These are phyloP conservation scores for Fraxinus ornus DNA, from an alignment of 305 asterid species.

Conservation along the genomic window DNA sequence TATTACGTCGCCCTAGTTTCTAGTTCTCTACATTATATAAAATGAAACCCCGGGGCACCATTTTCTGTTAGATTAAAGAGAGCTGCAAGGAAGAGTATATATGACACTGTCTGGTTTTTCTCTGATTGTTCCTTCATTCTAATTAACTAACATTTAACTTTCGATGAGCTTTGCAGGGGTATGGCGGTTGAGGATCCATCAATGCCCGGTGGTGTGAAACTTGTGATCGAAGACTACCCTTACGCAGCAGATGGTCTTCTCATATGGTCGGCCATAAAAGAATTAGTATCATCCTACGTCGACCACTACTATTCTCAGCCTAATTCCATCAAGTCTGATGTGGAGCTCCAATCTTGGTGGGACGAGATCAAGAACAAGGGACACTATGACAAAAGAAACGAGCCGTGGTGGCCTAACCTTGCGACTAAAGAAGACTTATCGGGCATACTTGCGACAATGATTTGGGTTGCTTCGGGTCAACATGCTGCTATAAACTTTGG, in stretches of 20 bases:
- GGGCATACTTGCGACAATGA: constrained; percentile 54
- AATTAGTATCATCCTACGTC: constrained; percentile 64
- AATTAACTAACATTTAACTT: neutral
- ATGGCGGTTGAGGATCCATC: constrained; percentile 82
- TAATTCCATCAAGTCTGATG: constrained; percentile 52
- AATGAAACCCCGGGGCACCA: neutral
- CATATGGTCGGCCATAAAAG: constrained; percentile 69
- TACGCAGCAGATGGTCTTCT: constrained; percentile 89
- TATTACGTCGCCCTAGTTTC: neutral
- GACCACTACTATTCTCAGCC: constrained; percentile 57
- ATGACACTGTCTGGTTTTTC: neutral
- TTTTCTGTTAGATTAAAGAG: neutral
- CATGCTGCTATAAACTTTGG: constrained; percentile 88
- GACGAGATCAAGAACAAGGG: constrained; percentile 70
- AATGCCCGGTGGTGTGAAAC: constrained; percentile 61
- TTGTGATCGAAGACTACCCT: constrained; percentile 80
- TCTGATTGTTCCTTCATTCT: neutral
- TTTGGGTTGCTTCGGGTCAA: constrained; percentile 82
- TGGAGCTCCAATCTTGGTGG: constrained; percentile 90
- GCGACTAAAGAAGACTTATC: constrained; percentile 59
- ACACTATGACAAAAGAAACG: constrained; percentile 57
- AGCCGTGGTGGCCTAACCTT: constrained; percentile 84
- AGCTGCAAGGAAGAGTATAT: neutral
- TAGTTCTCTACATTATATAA: neutral
- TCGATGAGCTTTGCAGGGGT: constrained; percentile 47